These are phyloP conservation scores for Geotrichum australiense DNA, from an alignment of 1,139 yeast genomes.

Conservation along the genomic window DNA sequence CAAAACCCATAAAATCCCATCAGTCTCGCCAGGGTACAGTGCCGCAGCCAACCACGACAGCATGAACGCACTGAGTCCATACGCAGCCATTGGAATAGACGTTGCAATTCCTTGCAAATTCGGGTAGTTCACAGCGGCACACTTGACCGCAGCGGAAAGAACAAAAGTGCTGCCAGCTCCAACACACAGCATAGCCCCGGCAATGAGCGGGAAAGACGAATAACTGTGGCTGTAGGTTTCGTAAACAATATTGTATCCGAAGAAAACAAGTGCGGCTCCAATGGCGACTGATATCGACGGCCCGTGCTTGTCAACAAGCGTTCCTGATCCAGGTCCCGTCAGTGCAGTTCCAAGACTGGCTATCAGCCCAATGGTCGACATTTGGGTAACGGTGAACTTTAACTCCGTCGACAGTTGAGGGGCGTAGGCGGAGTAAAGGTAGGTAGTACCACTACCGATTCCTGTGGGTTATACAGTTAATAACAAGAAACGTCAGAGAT, in stretches of 20 bases:
- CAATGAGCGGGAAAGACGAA: slow-evolving; percentile 26
- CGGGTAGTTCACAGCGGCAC: slow-evolving; percentile 39
- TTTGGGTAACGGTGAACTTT: slow-evolving; percentile 46
- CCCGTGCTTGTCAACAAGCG: slow-evolving; percentile 51
- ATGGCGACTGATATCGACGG: slow-evolving; percentile 37
- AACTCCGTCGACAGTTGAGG: slow-evolving; percentile 55
- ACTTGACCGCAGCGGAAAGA: slow-evolving; percentile 37
- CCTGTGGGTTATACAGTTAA: slow-evolving; percentile 1
- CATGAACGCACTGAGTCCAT: slow-evolving; percentile 38
- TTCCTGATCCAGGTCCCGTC: slow-evolving; percentile 56
- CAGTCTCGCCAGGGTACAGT: slow-evolving; percentile 30
- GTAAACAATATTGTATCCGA: slow-evolving; percentile 31
- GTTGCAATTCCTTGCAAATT: slow-evolving; percentile 36
- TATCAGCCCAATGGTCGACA: slow-evolving; percentile 50
- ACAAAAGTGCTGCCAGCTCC: slow-evolving; percentile 37
- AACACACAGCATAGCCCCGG: slow-evolving; percentile 30
- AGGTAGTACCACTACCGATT: slow-evolving; percentile 47
- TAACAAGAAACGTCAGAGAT: not conserved
- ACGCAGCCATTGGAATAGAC: slow-evolving; percentile 39
- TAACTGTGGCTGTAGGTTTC: slow-evolving; percentile 23
- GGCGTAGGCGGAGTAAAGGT: slow-evolving; percentile 56
- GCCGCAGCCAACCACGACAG: slow-evolving; percentile 32
- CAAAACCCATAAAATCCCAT: slow-evolving; percentile 31
- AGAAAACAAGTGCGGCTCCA: slow-evolving; percentile 28
- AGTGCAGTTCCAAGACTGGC: slow-evolving; percentile 56